These are phyloP conservation scores for Thermothelomyces thermophilus DNA, from an alignment of 2,329 filamentous ascomycete species.

Conservation along the genomic window DNA sequence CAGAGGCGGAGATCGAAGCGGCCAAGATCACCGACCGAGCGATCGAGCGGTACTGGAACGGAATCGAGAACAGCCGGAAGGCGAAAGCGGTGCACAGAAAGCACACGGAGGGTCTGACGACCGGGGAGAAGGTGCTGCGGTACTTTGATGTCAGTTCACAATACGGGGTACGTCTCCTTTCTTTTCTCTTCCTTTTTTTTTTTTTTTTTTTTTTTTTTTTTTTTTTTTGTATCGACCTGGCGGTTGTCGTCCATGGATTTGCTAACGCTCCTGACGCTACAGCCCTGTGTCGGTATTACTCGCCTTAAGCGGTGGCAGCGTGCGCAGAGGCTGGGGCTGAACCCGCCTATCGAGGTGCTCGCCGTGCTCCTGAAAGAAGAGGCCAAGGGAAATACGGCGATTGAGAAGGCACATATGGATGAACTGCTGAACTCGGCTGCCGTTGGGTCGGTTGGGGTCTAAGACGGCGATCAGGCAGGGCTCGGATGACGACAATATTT, in stretches of 20 bases:
- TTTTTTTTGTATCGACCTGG: too few species aligned
- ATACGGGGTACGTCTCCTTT: conserved; percentile 66
- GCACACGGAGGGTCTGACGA: conserved; percentile 47
- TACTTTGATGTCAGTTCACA: conserved; percentile 90
- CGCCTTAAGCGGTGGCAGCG: conserved; percentile 82
- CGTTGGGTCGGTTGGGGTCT: conserved; percentile 27
- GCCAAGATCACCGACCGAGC: conserved; percentile 56
- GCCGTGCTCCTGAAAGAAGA: conserved; percentile 74
- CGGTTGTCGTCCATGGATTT: too few species aligned
- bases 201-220: background rate
- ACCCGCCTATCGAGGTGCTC: conserved; percentile 83
- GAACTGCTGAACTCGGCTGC: conserved; percentile 50
- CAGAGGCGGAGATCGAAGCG: conserved; percentile 25
- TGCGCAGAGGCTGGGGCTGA: conserved; percentile 73
- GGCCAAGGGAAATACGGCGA: conserved; percentile 43
- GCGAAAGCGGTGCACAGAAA: conserved; percentile 70
- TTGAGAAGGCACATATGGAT: conserved; percentile 70
- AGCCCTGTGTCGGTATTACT: conserved; percentile 84
- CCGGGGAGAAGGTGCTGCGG: conserved; percentile 78
- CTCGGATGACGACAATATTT: too few species aligned
- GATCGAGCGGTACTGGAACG: conserved; percentile 71
- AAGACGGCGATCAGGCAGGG: background rate
- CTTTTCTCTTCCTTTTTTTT: background rate
- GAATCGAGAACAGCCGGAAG: conserved; percentile 61
- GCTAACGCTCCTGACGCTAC: conserved; percentile 6